These are phyloP conservation scores for Arthrobotrys musiformis DNA, from an alignment of 2,329 filamentous ascomycete species.

Conservation along the genomic window DNA sequence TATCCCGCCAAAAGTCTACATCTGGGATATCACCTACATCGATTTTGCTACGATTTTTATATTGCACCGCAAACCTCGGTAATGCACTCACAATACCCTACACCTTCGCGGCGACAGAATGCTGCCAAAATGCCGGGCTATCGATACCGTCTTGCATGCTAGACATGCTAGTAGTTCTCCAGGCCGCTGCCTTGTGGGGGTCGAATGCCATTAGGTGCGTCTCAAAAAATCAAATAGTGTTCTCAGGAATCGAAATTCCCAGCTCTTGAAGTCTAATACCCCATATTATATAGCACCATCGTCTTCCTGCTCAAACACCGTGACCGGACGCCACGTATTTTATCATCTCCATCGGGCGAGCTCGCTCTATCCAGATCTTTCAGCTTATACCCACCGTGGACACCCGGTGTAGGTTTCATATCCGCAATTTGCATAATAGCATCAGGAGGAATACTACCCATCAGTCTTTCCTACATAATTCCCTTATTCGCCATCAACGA, in stretches of 20 bases:
- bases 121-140: constrained; percentile 16
- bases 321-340: constrained; percentile 24
- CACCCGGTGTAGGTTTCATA: constrained; percentile 27
- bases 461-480: constrained; percentile 41
- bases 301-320: constrained; percentile 30
- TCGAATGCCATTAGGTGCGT: constrained; percentile 34
- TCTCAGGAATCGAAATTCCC: neutral
- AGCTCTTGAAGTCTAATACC: neutral
- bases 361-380: constrained; percentile 28
- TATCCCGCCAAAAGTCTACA: constrained; percentile 28
- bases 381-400: constrained; percentile 39
- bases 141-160: constrained; percentile 27
- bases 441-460: constrained; percentile 25
- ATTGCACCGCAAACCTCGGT: constrained; percentile 45
- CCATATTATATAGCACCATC: constrained; percentile 7
- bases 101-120: constrained; percentile 45
- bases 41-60: constrained; percentile 41
- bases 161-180: constrained; percentile 37
- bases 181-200: constrained; percentile 28
- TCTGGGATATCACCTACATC: constrained; percentile 39
- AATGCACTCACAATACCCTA: constrained; percentile 50
- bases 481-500: constrained; percentile 33
- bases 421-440: constrained; percentile 15
- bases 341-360: constrained; percentile 24
- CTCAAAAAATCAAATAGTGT: neutral